These are phyloP conservation scores for Umbilicus rupestris DNA, from an alignment of 164 flowering plant genomes.

Conservation along the genomic window DNA sequence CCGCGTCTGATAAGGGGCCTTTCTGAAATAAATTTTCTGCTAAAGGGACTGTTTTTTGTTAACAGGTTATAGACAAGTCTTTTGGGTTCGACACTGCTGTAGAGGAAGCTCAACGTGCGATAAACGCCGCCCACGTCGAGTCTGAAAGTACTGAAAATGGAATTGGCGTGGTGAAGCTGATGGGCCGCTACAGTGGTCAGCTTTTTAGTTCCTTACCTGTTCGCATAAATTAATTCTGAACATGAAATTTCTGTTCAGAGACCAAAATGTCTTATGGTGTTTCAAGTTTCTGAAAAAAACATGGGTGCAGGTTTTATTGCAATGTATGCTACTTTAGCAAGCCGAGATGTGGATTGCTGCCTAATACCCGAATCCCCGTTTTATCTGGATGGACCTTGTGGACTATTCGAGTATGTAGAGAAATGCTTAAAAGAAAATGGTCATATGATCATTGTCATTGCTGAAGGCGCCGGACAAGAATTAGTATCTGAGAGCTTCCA, in stretches of 20 bases:
- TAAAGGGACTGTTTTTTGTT: too few relatives aligned
- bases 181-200: conserved; percentile 38
- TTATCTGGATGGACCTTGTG: conserved; percentile 49
- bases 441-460: conserved; percentile 51
- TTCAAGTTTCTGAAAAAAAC: too few relatives aligned
- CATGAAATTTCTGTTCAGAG: too few relatives aligned
- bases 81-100: conserved; percentile 42
- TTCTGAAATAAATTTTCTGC: too few relatives aligned
- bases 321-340: conserved; percentile 65
- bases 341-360: conserved; percentile 70
- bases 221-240: too few relatives aligned
- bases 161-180: conserved; percentile 34
- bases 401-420: conserved; percentile 41
- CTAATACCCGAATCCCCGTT: conserved; percentile 59
- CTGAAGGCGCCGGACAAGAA: conserved; percentile 62
- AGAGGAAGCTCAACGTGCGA: conserved; percentile 48
- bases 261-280: too few relatives aligned
- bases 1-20: too few relatives aligned
- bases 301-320: conserved; percentile 50
- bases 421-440: conserved; percentile 45
- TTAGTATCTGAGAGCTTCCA: conserved; percentile 26
- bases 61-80: conserved; percentile 41
- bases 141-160: conserved; percentile 36
- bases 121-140: conserved; percentile 41
- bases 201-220: too few relatives aligned